Conservation (phyloP, 23 red algal species). For the Cyanidium caldarium region DNA sequence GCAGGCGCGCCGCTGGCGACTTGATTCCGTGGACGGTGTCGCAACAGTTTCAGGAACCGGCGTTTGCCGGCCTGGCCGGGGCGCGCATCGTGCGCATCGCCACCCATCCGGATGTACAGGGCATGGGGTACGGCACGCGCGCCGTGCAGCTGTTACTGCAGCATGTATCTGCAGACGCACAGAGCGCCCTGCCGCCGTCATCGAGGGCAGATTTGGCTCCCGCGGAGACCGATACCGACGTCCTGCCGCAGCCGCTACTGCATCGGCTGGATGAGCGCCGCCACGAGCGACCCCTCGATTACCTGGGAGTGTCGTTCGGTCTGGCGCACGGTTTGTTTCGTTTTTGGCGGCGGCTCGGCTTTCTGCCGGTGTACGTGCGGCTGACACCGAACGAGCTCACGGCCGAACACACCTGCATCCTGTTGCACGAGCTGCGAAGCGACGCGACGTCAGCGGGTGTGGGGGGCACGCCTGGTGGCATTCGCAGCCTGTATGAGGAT, state of each 20-base stretch:
- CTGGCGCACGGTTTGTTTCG: constrained; percentile 59
- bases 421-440: constrained; percentile 18
- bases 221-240: neutral
- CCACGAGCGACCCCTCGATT: constrained; percentile 39
- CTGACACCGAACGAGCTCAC: constrained; percentile 76
- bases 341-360: constrained; percentile 67
- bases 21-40: constrained; percentile 92
- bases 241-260: constrained; percentile 37
- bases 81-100: constrained; percentile 80
- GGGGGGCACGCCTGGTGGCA: too few relatives aligned
- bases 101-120: constrained; percentile 76
- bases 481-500: constrained; percentile 35
- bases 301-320: constrained; percentile 91
- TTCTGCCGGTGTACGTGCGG: constrained; percentile 67
- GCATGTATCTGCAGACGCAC: neutral
- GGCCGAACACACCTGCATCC: constrained; percentile 87
- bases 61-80: constrained; percentile 65
- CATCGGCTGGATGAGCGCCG: constrained; percentile 25
- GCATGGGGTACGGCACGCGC: constrained; percentile 86
- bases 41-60: constrained; percentile 87
- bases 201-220: neutral
- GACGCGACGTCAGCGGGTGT: too few relatives aligned
- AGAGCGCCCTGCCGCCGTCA: too few relatives aligned
- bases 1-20: constrained; percentile 61
- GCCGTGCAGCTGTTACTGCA: constrained; percentile 53